These are phyloP conservation scores for Micromonas commoda DNA, from an alignment of 139 green algal species.

Conservation along the genomic window DNA sequence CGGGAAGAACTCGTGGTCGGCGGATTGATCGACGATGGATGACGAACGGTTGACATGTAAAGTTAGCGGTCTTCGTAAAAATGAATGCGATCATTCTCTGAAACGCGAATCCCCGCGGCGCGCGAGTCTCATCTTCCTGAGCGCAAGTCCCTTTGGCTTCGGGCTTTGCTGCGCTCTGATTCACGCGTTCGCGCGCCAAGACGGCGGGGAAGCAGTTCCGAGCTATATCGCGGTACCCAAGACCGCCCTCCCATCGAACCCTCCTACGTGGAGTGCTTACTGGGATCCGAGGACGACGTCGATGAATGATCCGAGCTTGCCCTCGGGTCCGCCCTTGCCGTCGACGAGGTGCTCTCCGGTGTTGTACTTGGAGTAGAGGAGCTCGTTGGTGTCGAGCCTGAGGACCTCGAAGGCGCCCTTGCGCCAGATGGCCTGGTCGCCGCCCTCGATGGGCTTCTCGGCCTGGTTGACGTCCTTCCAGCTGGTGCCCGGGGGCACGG, in stretches of 20 bases:
- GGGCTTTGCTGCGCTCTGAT: constrained; percentile 2
- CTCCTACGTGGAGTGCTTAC: too few relatives aligned
- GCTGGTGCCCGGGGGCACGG: constrained; percentile 24
- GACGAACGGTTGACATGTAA: too few relatives aligned
- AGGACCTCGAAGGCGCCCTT: constrained; percentile 35
- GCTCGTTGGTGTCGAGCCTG: constrained; percentile 27
- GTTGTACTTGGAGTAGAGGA: constrained; percentile 31
- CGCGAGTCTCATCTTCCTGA: too few relatives aligned
- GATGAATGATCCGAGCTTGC: constrained; percentile 29
- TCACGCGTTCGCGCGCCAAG: background rate
- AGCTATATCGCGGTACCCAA: too few relatives aligned
- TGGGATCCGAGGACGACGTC: background rate
- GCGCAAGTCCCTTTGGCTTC: too few relatives aligned
- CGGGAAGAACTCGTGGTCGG: too few relatives aligned
- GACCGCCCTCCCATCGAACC: too few relatives aligned
- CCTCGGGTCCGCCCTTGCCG: constrained; percentile 30
- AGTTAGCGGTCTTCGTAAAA: too few relatives aligned
- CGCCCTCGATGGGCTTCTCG: constrained; percentile 16
- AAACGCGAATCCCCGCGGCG: too few relatives aligned
- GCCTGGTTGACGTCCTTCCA: constrained; percentile 27
- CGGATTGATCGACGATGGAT: too few relatives aligned
- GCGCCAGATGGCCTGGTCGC: constrained; percentile 27
- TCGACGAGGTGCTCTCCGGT: constrained; percentile 25
- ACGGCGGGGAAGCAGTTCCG: too few relatives aligned
- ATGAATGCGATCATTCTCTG: too few relatives aligned